Evolutionary conservation across 805 yeast genomes (phyloP).

Genomic region (Sporopachydermia quercuum): DNA sequence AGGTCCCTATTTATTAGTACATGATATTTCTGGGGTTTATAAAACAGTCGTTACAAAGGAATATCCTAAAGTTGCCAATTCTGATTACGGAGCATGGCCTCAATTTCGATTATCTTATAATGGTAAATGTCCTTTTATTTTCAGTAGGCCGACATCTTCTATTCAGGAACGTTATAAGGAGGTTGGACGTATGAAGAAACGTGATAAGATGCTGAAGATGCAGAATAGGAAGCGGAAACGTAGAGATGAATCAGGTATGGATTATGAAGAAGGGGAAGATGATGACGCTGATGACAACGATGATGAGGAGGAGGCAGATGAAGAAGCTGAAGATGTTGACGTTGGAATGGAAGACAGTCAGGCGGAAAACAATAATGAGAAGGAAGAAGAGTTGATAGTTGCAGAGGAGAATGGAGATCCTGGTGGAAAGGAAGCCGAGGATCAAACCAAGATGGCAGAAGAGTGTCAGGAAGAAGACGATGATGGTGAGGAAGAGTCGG

Average conservation of each 20-base stretch:
- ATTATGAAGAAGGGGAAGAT: slow-evolving; percentile 4
- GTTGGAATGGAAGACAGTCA: neutral
- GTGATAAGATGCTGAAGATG: slow-evolving; percentile 19
- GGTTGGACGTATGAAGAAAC: slow-evolving; percentile 17
- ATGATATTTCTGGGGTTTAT: slow-evolving; percentile 62
- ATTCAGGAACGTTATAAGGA: slow-evolving; percentile 23
- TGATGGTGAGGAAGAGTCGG: slow-evolving; percentile 8
- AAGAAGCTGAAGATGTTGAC: slow-evolving; percentile 15
- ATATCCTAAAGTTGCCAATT: slow-evolving; percentile 37
- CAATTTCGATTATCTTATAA: slow-evolving; percentile 42
- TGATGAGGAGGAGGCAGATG: slow-evolving; percentile 6
- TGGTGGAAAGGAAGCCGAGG: no score
- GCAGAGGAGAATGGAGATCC: no score
- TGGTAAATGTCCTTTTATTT: slow-evolving; percentile 77
- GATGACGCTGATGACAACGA: slow-evolving; percentile 5
- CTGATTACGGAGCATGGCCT: slow-evolving; percentile 37
- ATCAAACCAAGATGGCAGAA: no score
- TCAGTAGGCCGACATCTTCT: slow-evolving; percentile 26
- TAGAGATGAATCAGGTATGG: slow-evolving; percentile 2
- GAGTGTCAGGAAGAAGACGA: neutral
- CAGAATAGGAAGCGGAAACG: slow-evolving; percentile 24
- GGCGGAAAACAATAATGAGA: slow-evolving; percentile 1
- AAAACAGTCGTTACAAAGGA: slow-evolving; percentile 76
- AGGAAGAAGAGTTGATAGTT: neutral
- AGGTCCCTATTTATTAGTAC: slow-evolving; percentile 59